These are phyloP conservation scores for Piloderma croceum DNA, from an alignment of 768 basidiomycete genomes.

Conservation along the genomic window DNA sequence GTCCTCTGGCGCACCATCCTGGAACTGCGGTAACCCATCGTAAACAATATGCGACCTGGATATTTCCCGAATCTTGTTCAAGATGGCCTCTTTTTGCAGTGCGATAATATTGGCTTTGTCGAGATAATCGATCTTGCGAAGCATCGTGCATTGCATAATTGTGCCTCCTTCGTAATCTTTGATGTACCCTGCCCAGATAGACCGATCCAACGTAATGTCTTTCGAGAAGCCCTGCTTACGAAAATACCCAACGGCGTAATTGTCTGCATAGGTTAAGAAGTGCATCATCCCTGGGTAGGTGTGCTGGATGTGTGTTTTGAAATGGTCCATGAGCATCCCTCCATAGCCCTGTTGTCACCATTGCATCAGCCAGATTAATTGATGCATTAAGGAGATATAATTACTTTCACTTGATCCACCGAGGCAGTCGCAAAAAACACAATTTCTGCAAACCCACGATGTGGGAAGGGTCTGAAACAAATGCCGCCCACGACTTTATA, in stretches of 20 bases:
- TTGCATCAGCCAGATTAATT: background rate
- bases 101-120: constrained; percentile 70
- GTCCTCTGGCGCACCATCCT: constrained; percentile 46
- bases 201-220: constrained; percentile 87
- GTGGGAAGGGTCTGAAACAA: constrained; percentile 93
- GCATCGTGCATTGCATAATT: constrained; percentile 97
- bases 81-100: constrained; percentile 83
- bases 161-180: constrained; percentile 99
- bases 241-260: constrained; percentile 98
- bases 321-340: constrained; percentile 96
- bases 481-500: constrained; percentile 97
- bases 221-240: constrained; percentile 99
- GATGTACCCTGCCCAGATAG: constrained; percentile 97
- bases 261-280: constrained; percentile 97
- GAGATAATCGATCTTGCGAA: constrained; percentile 84
- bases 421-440: constrained; percentile 98
- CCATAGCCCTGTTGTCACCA: constrained; percentile 74
- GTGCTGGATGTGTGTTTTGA: constrained; percentile 85
- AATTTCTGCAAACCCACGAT: constrained; percentile 93
- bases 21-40: constrained; percentile 72
- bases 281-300: constrained; percentile 86
- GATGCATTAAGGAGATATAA: constrained; percentile 11
- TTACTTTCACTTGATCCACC: constrained; percentile 94
- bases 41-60: constrained; percentile 85
- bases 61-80: constrained; percentile 81